These are phyloP conservation scores for Tagetes patula DNA, from an alignment of 129 eudicot species.

Conservation along the genomic window DNA sequence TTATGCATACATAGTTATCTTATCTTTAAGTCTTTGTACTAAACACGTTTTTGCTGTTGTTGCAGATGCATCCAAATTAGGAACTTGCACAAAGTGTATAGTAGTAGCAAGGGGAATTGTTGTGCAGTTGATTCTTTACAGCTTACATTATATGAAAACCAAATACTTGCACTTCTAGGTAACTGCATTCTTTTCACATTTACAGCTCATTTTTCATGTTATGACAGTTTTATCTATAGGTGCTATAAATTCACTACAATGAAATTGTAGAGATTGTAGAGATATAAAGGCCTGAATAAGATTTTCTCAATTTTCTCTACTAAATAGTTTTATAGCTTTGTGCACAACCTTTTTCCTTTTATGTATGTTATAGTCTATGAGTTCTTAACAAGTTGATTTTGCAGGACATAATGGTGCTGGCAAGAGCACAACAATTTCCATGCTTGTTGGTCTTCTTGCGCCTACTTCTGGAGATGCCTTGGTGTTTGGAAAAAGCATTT, in stretches of 20 bases:
- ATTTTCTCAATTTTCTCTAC: constrained; percentile 13
- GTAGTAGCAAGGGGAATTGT: constrained; percentile 74
- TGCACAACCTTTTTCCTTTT: constrained; percentile 1
- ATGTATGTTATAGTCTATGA: not conserved
- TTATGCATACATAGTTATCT: not conserved
- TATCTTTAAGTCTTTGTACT: constrained; percentile 7
- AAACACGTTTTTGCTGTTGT: constrained; percentile 8
- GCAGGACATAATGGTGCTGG: constrained; percentile 99
- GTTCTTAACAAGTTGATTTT: constrained; percentile 15
- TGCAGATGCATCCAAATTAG: constrained; percentile 94
- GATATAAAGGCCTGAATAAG: constrained; percentile 8
- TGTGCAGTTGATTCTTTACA: constrained; percentile 89
- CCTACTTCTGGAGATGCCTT: constrained; percentile 99
- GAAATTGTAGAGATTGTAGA: constrained; percentile 13
- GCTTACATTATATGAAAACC: constrained; percentile 91
- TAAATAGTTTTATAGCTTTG: not conserved
- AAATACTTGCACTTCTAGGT: constrained; percentile 96
- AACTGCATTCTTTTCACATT: constrained; percentile 23
- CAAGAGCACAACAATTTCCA: constrained; percentile 94
- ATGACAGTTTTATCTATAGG: not conserved
- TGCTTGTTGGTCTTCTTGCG: constrained; percentile 97
- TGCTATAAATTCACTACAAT: constrained; percentile 4
- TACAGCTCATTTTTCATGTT: constrained; percentile 9
- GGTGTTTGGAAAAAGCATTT: constrained; percentile 81
- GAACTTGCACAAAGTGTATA: constrained; percentile 76